Conservation (phyloP, 148 eudicot species). For the Persicaria tinctoria region DNA sequence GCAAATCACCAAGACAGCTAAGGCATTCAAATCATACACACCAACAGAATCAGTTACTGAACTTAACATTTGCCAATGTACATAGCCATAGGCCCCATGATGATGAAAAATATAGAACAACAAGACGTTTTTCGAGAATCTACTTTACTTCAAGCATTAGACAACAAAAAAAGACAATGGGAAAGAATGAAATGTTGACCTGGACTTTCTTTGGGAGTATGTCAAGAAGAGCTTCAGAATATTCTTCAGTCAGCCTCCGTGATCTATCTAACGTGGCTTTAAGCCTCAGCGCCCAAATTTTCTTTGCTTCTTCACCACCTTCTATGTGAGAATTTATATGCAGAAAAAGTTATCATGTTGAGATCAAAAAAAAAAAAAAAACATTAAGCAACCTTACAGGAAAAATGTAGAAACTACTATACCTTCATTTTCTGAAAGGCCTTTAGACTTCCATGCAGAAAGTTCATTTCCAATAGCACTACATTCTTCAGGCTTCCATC, state of each 20-base stretch:
- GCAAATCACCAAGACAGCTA: conserved; percentile 21
- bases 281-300: conserved; percentile 83
- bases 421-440: conserved; percentile 75
- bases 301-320: conserved; percentile 69
- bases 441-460: conserved; percentile 70
- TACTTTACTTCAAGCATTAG: neutral
- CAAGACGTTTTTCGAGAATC: neutral
- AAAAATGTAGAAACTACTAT: conserved; percentile 15
- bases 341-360: conserved; percentile 9
- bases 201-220: conserved; percentile 80
- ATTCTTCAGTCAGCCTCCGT: conserved; percentile 85
- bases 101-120: neutral
- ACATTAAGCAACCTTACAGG: neutral
- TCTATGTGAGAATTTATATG: conserved; percentile 25
- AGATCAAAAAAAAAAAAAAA: neutral
- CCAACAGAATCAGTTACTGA: neutral
- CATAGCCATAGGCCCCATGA: neutral
- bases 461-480: conserved; percentile 66
- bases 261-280: conserved; percentile 97
- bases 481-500: conserved; percentile 83
- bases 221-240: conserved; percentile 80
- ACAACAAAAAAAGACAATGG: neutral
- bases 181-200: neutral
- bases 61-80: neutral
- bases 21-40: neutral